These are phyloP conservation scores for Tetragonia tetragonoides DNA, from an alignment of 148 eudicot genomes.

Conservation along the genomic window DNA sequence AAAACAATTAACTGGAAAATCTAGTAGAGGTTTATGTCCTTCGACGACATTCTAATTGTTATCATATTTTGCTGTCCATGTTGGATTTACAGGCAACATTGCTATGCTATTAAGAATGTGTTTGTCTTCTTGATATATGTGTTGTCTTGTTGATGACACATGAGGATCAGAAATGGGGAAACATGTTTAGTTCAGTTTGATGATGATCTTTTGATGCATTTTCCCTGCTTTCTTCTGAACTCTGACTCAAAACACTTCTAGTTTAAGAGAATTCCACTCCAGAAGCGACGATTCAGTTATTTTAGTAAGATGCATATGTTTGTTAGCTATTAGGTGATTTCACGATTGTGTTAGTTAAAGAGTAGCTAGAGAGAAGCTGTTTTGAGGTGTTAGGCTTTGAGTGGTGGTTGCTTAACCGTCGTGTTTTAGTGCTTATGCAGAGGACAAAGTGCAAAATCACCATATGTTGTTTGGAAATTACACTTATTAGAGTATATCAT, in stretches of 20 bases:
- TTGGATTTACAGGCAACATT: background rate
- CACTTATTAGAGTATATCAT: background rate
- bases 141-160: background rate
- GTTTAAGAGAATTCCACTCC: background rate
- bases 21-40: constrained; percentile 23
- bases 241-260: background rate
- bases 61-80: constrained; percentile 18
- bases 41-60: constrained; percentile 27
- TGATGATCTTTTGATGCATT: background rate
- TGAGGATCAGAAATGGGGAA: background rate
- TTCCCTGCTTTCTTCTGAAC: background rate
- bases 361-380: background rate
- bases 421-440: background rate
- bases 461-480: background rate
- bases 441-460: no score
- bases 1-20: constrained; percentile 29
- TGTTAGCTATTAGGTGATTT: background rate
- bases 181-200: background rate
- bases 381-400: background rate
- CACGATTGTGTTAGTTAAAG: background rate
- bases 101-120: background rate
- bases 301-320: background rate
- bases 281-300: background rate
- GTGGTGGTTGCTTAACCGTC: background rate
- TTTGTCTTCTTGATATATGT: constrained; percentile 1